Base-by-base conservation (phyloP, 2,329 filamentous ascomycete genomes). In the Penicillium hesseltinei region DNA sequence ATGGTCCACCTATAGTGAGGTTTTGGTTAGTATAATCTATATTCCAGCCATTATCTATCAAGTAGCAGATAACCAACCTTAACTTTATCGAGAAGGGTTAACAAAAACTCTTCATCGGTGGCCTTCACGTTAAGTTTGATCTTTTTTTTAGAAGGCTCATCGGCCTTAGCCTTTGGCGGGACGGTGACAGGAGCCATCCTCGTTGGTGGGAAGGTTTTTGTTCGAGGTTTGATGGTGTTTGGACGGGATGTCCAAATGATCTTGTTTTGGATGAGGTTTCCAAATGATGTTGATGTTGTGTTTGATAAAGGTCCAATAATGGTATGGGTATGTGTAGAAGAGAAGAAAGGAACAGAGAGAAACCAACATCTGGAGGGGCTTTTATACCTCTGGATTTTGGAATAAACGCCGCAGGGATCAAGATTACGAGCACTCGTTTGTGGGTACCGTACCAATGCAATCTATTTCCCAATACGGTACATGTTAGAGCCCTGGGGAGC, bases 11-110 rank as follows among this genome's bases (percentile, higher is more conserved):
- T 47, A 5, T 47, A 11, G 45, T 23, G 29, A 25, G 15, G 7
- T 2, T 7, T 25, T 6, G 1, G 13, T 36, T 25, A 47, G 9
- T 25, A 47, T 36, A n/a, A 35, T 15, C 4, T 47, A 17, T 2
- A 23, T 1, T 7, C 13, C 8, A 35, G 2, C 4, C 10, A 4
- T 31, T 46, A 9, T 1, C 1, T 35, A 23, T 25, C 3, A n/a
- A n/a, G 29, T 25, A 3, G 10, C 8, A 35, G 31, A 13, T n/a
- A n/a, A 25, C 45, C 6, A 5, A 47, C 45, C 31, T 47, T 35
- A 0, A 23, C 0, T 0, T 0, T 3, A 0, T n/a, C 9, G 0
- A 47, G 31, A 2, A 47, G 31, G 0, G 45, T 47, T 0, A 35
- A 7, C 0, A 47, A 4, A 1, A 47, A 47, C 0, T 17, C 19